phyloP scores from a whole-genome alignment of 768 basidiomycete species.

The Kwoniella dejecticola region DNA sequence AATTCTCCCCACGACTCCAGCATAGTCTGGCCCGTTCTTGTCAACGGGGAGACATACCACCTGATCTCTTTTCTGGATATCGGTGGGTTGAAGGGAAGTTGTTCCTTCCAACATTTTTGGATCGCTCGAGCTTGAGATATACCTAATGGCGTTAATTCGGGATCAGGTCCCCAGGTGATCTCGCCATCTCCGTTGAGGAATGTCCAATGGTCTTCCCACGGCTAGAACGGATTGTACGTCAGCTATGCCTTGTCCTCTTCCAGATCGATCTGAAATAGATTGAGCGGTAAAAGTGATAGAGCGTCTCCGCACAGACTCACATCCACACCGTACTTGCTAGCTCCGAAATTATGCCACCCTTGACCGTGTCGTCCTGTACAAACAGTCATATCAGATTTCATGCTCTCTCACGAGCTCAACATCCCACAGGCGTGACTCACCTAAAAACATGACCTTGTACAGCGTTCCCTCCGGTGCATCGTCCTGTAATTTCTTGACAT shows the following conservation, averaged over 20 bases:
- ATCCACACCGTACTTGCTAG: conserved; percentile 44
- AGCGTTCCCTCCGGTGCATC: conserved; percentile 39
- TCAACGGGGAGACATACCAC: conserved; percentile 48
- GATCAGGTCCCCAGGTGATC: conserved; percentile 54
- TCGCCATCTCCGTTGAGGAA: conserved; percentile 44
- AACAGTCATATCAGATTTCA: not conserved
- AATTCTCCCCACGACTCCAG: conserved; percentile 47
- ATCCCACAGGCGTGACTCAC: conserved; percentile 23
- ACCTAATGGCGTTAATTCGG: conserved; percentile 49
- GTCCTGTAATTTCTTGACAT: conserved; percentile 30
- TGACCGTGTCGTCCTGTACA: conserved; percentile 50
- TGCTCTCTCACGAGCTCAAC: not conserved
- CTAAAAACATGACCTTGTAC: conserved; percentile 53
- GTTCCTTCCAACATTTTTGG: conserved; percentile 34
- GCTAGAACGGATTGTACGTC: conserved; percentile 21
- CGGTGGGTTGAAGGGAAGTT: conserved; percentile 35
- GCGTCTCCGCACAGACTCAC: too few species aligned
- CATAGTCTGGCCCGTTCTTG: conserved; percentile 52
- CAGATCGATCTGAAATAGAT: not conserved
- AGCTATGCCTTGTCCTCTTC: not conserved
- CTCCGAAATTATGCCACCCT: conserved; percentile 52
- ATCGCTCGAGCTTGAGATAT: conserved; percentile 46
- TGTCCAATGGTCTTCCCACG: conserved; percentile 51
- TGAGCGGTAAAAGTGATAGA: too few species aligned
- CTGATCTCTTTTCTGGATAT: conserved; percentile 36